Percentiles rank a stretch among this genome's conserved stretches.
These are phyloP conservation scores for Periconia sp. DNA, from an alignment of 2,329 filamentous ascomycete genomes.

Conservation along the genomic window DNA sequence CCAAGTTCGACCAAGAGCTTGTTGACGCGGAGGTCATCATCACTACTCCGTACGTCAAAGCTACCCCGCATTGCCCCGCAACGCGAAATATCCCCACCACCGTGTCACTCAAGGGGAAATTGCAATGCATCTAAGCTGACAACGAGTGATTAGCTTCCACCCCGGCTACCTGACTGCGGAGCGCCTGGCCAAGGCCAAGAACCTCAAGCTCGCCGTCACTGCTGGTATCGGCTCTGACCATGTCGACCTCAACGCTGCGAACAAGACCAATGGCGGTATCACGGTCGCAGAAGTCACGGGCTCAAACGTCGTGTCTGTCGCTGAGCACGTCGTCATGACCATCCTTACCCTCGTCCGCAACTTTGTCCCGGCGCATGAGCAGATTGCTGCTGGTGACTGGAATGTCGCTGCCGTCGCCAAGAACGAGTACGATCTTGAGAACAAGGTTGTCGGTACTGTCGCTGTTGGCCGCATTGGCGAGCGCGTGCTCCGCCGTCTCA, in stretches of 20 bases:
- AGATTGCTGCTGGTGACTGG: constrained; percentile 89
- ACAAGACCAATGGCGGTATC: constrained; percentile 97
- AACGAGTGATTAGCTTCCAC: constrained; percentile 74
- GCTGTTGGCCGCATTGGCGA: constrained; percentile 97
- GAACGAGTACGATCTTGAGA: constrained; percentile 97
- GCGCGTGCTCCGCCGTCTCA: constrained; percentile 93
- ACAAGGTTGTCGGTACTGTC: constrained; percentile 97
- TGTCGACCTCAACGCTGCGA: constrained; percentile 94
- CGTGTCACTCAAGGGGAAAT: constrained; percentile 10
- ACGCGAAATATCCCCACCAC: constrained; percentile 14
- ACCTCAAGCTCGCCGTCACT: constrained; percentile 95
- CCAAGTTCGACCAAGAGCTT: constrained; percentile 92
- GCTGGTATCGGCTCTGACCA: constrained; percentile 99
- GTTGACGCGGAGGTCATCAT: constrained; percentile 99
- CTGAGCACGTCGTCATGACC: constrained; percentile 99
- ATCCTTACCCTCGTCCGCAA: constrained; percentile 96
- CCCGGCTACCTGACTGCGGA: constrained; percentile 96
- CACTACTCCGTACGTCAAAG: constrained; percentile 79
- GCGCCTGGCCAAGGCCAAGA: constrained; percentile 97
- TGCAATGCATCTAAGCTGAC: constrained; percentile 23
- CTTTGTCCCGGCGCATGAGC: constrained; percentile 97
- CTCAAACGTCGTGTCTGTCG: constrained; percentile 97
- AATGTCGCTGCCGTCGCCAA: constrained; percentile 95
- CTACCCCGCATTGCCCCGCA: constrained; percentile 43
- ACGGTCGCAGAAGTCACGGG: constrained; percentile 98